Conservation (phyloP, 257 asterid species). For the Euphrasia confusa region DNA sequence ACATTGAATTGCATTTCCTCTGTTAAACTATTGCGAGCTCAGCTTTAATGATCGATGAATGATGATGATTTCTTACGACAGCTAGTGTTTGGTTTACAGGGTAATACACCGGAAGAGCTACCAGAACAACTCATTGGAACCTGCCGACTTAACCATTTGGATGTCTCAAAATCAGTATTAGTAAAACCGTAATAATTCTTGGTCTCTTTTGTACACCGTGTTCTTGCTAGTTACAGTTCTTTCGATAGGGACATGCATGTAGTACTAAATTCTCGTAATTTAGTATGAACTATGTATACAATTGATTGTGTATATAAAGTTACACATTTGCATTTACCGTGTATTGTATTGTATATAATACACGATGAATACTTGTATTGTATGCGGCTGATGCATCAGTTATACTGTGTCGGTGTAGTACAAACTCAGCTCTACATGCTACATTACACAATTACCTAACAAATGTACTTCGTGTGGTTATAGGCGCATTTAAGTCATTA, state of each 20-base stretch:
- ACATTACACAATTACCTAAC: too few relatives aligned
- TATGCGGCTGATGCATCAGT: too few relatives aligned
- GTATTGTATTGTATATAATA: too few relatives aligned
- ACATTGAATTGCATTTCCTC: background rate
- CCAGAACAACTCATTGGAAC: constrained; percentile 84
- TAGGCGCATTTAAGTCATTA: too few relatives aligned
- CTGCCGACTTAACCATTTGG: constrained; percentile 80
- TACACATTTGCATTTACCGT: too few relatives aligned
- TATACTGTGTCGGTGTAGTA: too few relatives aligned
- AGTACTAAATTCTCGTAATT: too few relatives aligned
- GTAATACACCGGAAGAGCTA: constrained; percentile 70
- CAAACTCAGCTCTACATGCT: too few relatives aligned
- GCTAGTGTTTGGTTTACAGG: constrained; percentile 36
- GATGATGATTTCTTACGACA: constrained; percentile 2
- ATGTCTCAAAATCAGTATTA: constrained; percentile 52
- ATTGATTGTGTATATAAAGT: too few relatives aligned
- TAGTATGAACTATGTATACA: too few relatives aligned
- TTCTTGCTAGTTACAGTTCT: constrained; percentile 28
- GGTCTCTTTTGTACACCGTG: constrained; percentile 16
- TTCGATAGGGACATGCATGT: background rate
- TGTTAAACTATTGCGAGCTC: background rate
- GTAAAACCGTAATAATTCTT: constrained; percentile 32
- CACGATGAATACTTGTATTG: too few relatives aligned
- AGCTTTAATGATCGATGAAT: background rate
- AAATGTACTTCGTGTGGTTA: too few relatives aligned